Base-by-base conservation (phyloP, 2,329 filamentous ascomycete genomes). In the Colletotrichum horii region DNA sequence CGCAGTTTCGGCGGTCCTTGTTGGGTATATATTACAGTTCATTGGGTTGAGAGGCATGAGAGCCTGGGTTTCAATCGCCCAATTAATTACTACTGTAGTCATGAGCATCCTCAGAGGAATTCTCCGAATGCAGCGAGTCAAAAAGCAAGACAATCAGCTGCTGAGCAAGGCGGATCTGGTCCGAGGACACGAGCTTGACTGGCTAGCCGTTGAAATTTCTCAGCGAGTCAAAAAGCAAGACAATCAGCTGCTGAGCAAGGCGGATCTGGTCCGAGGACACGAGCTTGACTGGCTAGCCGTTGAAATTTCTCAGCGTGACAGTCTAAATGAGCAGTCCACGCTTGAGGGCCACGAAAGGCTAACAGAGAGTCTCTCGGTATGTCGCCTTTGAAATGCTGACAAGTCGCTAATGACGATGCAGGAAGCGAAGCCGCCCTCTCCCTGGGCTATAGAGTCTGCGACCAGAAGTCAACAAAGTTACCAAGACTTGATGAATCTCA, bases 91-190 rank as follows among this genome's bases (percentile, higher is more conserved):
- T 0, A 34, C 15, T 8, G 6, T 65, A 4, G 8, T n/a, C 12
- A 65, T 65, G 61, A 48, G 34, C 16, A 48, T 30, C 1, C 15
- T 38, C 0, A 9, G 61, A 26, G 61, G 30, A 1, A 3, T 32
- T 3, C 34, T 65, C 1, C 34, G 61, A 3, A 22, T 43, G 34
- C 34, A 43, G 2, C 14, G 61, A 9, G 0, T 48, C 0, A 36
- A 0, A 2, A 43, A 38, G n/a, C 0, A 26, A 1, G n/a, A 22
- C 22, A 65, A 65, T n/a, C 0, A 16, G 8, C 24, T 65, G 22
- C 1, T 4, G 0, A 22, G 1, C 0, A n/a, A 15, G 22, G n/a
- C 22, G 0, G 32, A 43, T 0, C 0, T 22, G 7, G 22, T 43
- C 2, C 22, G 0, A 48, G 61, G 34, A 1, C 34, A 38, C 6